Evolutionary conservation across 2,329 filamentous ascomycete species (phyloP).

Genomic region (Paracamarosporium sp.): DNA sequence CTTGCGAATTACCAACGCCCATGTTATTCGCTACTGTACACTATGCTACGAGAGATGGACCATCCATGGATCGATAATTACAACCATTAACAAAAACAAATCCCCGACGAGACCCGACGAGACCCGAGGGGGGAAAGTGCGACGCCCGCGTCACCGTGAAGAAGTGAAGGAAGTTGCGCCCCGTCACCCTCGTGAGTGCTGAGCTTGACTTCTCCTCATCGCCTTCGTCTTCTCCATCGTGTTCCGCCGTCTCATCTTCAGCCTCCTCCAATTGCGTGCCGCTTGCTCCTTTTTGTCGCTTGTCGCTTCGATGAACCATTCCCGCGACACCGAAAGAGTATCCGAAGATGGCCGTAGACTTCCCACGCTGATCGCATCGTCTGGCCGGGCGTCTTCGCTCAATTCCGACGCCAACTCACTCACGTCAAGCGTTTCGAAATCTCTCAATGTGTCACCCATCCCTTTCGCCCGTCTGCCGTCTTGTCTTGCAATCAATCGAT

Average conservation of each 20-base stretch:
- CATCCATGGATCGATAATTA: too few relatives aligned
- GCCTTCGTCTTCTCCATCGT: conserved; percentile 14
- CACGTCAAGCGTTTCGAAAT: conserved; percentile 33
- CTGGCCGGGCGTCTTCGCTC: conserved; percentile 18
- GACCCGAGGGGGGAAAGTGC: background rate
- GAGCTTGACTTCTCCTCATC: background rate
- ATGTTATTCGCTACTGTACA: background rate
- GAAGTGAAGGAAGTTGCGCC: background rate
- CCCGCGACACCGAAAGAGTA: conserved; percentile 28
- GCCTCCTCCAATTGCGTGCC: conserved; percentile 29
- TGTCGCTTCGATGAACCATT: conserved; percentile 16
- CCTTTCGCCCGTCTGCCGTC: conserved; percentile 15
- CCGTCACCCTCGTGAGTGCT: background rate
- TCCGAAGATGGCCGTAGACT: conserved; percentile 42
- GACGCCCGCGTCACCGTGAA: background rate
- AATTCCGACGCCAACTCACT: conserved; percentile 32
- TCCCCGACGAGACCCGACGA: background rate
- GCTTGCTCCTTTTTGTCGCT: conserved; percentile 18
- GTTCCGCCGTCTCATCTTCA: conserved; percentile 27
- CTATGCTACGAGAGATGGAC: background rate
- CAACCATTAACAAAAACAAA: background rate
- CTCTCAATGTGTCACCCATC: conserved; percentile 10
- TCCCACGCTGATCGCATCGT: conserved; percentile 21
- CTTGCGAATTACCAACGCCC: background rate
- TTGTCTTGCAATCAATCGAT: conserved; percentile 23